Percentiles rank a stretch among this genome's conserved stretches.
Evolutionary conservation across 106 monocot species (phyloP).

Genomic region (Vanilla planifolia): DNA sequence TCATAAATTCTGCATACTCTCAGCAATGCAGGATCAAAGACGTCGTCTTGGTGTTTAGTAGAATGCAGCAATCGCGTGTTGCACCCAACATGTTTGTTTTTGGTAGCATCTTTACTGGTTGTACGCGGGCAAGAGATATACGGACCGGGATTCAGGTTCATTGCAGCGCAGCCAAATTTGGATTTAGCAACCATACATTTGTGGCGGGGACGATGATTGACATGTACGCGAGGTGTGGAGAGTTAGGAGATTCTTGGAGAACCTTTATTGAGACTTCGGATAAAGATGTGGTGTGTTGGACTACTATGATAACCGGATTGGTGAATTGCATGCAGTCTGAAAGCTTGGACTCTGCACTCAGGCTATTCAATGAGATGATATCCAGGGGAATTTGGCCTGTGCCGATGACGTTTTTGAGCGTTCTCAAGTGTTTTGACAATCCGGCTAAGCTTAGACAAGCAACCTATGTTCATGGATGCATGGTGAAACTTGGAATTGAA

Average conservation of each 20-base stretch:
- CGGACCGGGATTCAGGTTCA: conserved; percentile 44
- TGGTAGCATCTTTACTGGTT: conserved; percentile 42
- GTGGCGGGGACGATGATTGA: conserved; percentile 33
- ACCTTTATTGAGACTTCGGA: conserved; percentile 24
- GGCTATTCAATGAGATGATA: conserved; percentile 51
- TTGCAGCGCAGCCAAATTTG: conserved; percentile 30
- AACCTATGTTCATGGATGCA: conserved; percentile 53
- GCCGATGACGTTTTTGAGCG: conserved; percentile 37
- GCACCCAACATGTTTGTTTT: conserved; percentile 31
- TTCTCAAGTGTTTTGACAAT: conserved; percentile 48
- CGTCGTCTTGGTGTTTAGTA: conserved; percentile 17
- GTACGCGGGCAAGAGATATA: conserved; percentile 19
- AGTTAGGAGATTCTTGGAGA: conserved; percentile 25
- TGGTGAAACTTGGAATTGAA: conserved; percentile 44
- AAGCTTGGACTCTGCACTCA: conserved; percentile 16
- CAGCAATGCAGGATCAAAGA: conserved; percentile 17
- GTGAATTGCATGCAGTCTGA: conserved; percentile 10
- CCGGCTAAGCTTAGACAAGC: conserved; percentile 29
- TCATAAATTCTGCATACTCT: conserved; percentile 19
- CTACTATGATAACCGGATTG: conserved; percentile 47
- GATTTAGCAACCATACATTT: conserved; percentile 32
- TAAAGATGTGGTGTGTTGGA: conserved; percentile 46
- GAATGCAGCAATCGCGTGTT: conserved; percentile 2
- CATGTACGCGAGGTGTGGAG: conserved; percentile 49
- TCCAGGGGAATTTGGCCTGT: conserved; percentile 32